Conservation (phyloP, 176 grass and related monocot genomes). For the maize (Zea mays) region Zm-B73-REFERENCE-NAM-5.0 NC_050100.1:15530501-15531000, state of each 20-base stretch:
- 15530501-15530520: neutral
- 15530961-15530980: neutral
- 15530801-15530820: neutral
- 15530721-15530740: neutral
- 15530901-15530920: neutral
- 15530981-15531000: neutral
- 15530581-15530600: neutral
- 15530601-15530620: neutral
- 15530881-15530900: conserved; percentile 5
- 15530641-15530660: neutral
- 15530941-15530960: neutral
- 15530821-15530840: neutral
- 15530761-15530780: neutral
- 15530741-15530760: too few species aligned
- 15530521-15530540: neutral
- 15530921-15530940: neutral
- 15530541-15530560: neutral
- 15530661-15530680: neutral
- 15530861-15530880: neutral
- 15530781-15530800: neutral
- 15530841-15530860: conserved; percentile 22
- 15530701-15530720: too few species aligned
- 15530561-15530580: neutral
- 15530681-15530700: too few species aligned
- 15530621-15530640: neutral